Conservation (phyloP, 2,329 filamentous ascomycete species). For the Fusarium succisae region DNA sequence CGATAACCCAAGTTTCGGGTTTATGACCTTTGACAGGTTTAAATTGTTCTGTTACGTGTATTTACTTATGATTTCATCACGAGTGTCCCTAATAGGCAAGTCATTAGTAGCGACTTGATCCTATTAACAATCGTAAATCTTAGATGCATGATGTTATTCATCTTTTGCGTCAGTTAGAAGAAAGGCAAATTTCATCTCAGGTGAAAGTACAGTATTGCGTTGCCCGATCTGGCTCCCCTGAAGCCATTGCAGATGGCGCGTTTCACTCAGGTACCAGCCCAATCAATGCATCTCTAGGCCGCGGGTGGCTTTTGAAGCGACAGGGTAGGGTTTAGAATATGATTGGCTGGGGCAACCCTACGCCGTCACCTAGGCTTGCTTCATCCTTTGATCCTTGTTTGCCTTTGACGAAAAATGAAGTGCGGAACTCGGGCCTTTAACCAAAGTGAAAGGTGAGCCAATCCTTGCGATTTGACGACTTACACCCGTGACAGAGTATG, state of each 20-base stretch:
- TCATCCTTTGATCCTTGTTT: slow-evolving; percentile 11
- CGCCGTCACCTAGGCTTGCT: slow-evolving; percentile 29
- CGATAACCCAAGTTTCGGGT: slow-evolving; percentile 1
- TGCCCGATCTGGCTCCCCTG: slow-evolving; percentile 15
- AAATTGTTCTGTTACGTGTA: not conserved
- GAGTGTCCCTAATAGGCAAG: not conserved
- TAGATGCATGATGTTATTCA: not conserved
- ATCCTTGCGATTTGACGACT: slow-evolving; percentile 23
- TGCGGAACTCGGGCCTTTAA: slow-evolving; percentile 8
- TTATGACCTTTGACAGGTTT: not conserved
- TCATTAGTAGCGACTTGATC: not conserved
- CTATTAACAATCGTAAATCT: slow-evolving; percentile 4
- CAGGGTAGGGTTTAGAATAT: slow-evolving; percentile 1
- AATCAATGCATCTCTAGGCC: slow-evolving; percentile 25
- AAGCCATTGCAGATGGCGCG: slow-evolving; percentile 29
- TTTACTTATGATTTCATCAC: not conserved
- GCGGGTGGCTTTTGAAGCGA: slow-evolving; percentile 37
- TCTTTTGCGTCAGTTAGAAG: slow-evolving; percentile 2
- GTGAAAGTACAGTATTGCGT: not conserved
- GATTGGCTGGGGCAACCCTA: slow-evolving; percentile 26
- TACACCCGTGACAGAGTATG: slow-evolving; percentile 22
- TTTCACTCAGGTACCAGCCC: slow-evolving; percentile 40
- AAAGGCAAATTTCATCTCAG: not conserved
- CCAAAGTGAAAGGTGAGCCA: slow-evolving; percentile 17
- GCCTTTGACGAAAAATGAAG: not conserved